Evolutionary conservation across 305 asterid genomes (phyloP).

Genomic region (Fraxinus velutina): DNA sequence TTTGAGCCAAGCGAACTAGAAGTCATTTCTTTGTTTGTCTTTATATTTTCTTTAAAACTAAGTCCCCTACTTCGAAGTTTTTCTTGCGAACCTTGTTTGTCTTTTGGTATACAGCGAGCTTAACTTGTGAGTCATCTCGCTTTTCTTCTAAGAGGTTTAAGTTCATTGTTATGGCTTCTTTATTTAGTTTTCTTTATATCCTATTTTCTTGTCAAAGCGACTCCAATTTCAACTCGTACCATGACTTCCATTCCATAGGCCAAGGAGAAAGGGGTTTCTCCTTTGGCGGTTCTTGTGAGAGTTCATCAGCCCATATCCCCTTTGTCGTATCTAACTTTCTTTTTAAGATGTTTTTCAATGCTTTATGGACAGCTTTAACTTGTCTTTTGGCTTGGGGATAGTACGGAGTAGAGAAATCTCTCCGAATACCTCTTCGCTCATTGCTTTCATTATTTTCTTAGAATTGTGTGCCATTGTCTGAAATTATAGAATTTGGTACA

Average conservation of each 20-base stretch:
- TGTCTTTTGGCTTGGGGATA: not conserved
- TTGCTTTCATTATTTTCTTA: not conserved
- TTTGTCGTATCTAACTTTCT: not conserved
- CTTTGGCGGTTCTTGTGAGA: not conserved
- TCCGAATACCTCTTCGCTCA: not conserved
- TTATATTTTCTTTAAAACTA: no score
- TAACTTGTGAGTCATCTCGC: not conserved
- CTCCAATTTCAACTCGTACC: not conserved
- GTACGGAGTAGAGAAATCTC: not conserved
- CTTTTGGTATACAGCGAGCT: not conserved
- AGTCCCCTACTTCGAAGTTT: not conserved
- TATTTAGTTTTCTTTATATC: no score
- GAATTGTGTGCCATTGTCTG: not conserved
- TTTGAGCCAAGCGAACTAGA: not conserved
- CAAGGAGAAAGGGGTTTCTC: not conserved
- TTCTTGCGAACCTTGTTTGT: not conserved
- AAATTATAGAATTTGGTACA: not conserved
- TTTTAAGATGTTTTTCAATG: not conserved
- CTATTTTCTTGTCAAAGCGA: not conserved
- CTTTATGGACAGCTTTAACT: not conserved
- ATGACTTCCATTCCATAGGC: not conserved
- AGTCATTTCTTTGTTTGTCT: not conserved
- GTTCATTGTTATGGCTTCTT: not conserved
- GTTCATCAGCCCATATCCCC: not conserved
- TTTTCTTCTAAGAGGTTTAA: not conserved